Evolutionary conservation across 768 basidiomycete species (phyloP).

Genomic region (Xerocomus spinulosus): DNA sequence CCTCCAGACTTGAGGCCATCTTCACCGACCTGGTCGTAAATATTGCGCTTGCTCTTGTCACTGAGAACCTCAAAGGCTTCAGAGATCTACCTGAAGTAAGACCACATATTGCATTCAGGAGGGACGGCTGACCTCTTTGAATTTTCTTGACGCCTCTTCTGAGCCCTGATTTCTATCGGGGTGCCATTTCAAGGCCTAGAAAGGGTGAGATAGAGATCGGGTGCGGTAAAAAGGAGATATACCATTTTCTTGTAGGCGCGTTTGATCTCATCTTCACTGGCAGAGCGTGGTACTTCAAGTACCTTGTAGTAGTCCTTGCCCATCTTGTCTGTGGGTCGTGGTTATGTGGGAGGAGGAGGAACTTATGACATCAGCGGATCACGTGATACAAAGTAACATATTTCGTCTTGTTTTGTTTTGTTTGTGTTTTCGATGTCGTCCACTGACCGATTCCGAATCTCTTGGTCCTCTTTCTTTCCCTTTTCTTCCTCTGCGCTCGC

Average conservation of each 20-base stretch:
- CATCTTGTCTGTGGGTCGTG: slow-evolving; percentile 45
- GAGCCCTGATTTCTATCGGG: slow-evolving; percentile 87
- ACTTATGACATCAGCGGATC: slow-evolving; percentile 28
- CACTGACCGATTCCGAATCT: slow-evolving; percentile 42
- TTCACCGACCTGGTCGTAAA: slow-evolving; percentile 94
- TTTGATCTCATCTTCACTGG: slow-evolving; percentile 84
- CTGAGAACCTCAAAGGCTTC: slow-evolving; percentile 96
- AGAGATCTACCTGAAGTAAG: slow-evolving; percentile 53
- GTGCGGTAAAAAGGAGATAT: slow-evolving; percentile 15
- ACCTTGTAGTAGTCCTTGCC: slow-evolving; percentile 87
- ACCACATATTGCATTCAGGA: too few relatives aligned
- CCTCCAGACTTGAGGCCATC: slow-evolving; percentile 83
- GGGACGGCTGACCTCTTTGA: slow-evolving; percentile 68
- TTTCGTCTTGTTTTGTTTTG: too few relatives aligned
- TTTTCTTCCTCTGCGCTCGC: slow-evolving; percentile 65
- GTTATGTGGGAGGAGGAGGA: slow-evolving; percentile 36
- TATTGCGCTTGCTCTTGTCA: slow-evolving; percentile 76
- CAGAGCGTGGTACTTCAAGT: slow-evolving; percentile 68
- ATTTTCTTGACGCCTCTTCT: slow-evolving; percentile 82
- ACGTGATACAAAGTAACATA: neutral
- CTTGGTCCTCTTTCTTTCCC: slow-evolving; percentile 63
- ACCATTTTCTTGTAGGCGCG: slow-evolving; percentile 95
- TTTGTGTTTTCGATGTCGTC: slow-evolving; percentile 10
- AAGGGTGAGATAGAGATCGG: slow-evolving; percentile 1
- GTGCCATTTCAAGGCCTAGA: slow-evolving; percentile 88